Base-by-base conservation (phyloP, 2,329 filamentous ascomycete genomes). In the Ascochyta koolunga region DNA sequence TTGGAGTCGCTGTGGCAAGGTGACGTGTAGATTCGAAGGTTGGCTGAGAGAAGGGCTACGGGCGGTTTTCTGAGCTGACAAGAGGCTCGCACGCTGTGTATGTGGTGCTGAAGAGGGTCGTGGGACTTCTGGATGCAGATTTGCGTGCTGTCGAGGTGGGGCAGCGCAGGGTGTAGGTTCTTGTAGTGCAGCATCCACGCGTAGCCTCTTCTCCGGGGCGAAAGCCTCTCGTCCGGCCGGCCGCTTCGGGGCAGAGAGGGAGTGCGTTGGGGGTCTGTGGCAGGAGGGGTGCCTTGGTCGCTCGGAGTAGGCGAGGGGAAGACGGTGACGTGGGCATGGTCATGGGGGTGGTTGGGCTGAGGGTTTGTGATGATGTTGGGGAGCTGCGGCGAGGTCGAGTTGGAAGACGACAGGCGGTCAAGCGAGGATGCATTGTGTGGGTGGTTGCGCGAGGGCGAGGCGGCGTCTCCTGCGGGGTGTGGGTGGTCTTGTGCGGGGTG, bases 261-360 rank as follows among this genome's bases (percentile, higher is more conserved):
- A 4, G 1, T 29, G 27, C 15, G 27, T 29, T 10, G 11, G 10
- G 25, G 25, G 25, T 2, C 1, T 27, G 25, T 9, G 22, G 36
- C 22, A 15, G 5, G 6, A 29, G 22, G 16, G 18, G 21, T 37
- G 7, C 50, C 50, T 21, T 87, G 84, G 59, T 88, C 83, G 67
- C 85, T 89, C 10, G 83, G 81, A 11, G 85, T 81, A 27, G 87
- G 86, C 13, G 87, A 88, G 6, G 85, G 84, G 43, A 88, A 78
- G 18, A 83, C 76, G 29, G 73, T 62, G 53, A 69, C 59, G 18
- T 44, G 32, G 4, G 47, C 50, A 25, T 50, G 36, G 37, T 19
- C 39, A 19, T 24, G 44, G 15, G 33, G 36, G 27, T 47, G 10
- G 5, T 40, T 41, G 11, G 35, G 35, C 11, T 51, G 50, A 25